Conservation (phyloP, 2,329 filamentous ascomycete genomes). For the Scedosporium minutisporum region DNA sequence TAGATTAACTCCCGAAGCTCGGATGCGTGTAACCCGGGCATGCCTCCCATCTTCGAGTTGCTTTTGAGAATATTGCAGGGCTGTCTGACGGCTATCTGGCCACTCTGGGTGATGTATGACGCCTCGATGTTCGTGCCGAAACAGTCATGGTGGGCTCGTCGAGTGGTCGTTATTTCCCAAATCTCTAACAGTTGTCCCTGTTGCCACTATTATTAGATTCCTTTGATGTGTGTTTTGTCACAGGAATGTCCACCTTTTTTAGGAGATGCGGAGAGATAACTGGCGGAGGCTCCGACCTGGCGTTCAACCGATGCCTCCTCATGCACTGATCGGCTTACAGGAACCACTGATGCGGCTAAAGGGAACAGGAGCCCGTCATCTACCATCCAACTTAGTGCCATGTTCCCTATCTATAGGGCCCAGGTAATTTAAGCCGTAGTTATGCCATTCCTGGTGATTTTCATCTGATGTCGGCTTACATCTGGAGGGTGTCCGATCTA, state of each 20-base stretch:
- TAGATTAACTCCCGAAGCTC: neutral
- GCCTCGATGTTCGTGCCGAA: neutral
- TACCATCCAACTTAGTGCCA: neutral
- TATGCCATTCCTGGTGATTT: conserved; percentile 3
- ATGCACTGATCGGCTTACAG: neutral
- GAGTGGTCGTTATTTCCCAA: neutral
- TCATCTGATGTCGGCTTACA: conserved; percentile 5
- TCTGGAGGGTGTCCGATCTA: conserved; percentile 5
- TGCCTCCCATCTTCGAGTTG: neutral
- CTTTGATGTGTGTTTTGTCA: neutral
- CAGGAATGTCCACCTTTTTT: neutral
- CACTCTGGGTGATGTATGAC: neutral
- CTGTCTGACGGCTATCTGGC: neutral
- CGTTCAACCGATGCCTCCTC: neutral
- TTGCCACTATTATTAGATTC: neutral
- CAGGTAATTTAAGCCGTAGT: neutral
- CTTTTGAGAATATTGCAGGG: neutral
- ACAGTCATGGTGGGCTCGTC: neutral
- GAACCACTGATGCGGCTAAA: neutral
- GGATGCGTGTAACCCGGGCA: neutral
- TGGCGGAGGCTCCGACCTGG: neutral
- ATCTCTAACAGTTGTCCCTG: neutral
- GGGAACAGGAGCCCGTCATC: neutral
- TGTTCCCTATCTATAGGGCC: neutral
- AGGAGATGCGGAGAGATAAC: neutral